phyloP scores from a whole-genome alignment of 2,329 filamentous ascomycete species.

The Apiospora sp. region DNA sequence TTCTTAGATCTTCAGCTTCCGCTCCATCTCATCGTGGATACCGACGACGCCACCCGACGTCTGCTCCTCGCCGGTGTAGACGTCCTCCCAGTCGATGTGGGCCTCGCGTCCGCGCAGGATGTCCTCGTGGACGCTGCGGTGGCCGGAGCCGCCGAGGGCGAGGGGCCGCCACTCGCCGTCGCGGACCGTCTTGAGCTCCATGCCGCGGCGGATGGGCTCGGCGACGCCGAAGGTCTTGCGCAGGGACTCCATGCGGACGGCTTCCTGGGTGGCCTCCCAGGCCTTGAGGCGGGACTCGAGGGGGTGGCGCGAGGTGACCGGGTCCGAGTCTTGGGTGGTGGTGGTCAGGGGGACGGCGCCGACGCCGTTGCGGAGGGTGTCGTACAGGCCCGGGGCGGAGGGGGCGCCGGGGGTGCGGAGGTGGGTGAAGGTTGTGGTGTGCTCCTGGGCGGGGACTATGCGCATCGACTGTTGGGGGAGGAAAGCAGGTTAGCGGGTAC shows the following conservation, averaged over 20 bases:
- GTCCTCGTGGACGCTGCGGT: constrained; percentile 83
- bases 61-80: constrained; percentile 82
- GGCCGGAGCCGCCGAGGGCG: constrained; percentile 59
- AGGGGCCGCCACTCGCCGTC: constrained; percentile 82
- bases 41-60: constrained; percentile 66
- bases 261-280: constrained; percentile 91
- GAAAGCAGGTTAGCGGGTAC: too few relatives aligned
- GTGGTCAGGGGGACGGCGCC: constrained; percentile 64
- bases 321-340: constrained; percentile 42
- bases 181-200: constrained; percentile 91
- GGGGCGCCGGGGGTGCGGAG: constrained; percentile 71
- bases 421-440: constrained; percentile 71
- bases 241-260: constrained; percentile 86
- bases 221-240: constrained; percentile 89
- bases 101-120: constrained; percentile 83
- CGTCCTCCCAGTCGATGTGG: constrained; percentile 90
- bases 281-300: constrained; percentile 88
- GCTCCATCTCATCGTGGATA: constrained; percentile 94
- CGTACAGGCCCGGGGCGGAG: constrained; percentile 91
- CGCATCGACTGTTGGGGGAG: constrained; percentile 81
- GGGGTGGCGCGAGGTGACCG: constrained; percentile 78
- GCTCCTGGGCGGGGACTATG: constrained; percentile 76
- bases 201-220: constrained; percentile 89
- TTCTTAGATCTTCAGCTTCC: constrained; percentile 78
- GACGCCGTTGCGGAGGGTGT: constrained; percentile 87